Conservation (phyloP, 2,329 filamentous ascomycete genomes). For the Fonsecaea multimorphosa region DNA sequence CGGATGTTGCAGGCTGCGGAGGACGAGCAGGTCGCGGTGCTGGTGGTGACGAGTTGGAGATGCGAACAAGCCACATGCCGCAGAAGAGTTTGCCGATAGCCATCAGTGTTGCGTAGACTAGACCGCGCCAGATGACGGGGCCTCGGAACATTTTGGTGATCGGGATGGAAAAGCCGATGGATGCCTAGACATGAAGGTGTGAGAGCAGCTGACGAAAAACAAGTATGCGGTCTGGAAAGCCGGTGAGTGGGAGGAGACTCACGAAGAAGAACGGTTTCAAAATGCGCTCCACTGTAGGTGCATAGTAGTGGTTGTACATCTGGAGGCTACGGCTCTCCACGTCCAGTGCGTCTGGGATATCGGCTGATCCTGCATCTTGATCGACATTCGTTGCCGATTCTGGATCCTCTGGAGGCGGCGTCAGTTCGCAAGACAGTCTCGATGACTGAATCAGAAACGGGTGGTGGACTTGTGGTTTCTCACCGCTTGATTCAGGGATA, state of each 20-base stretch:
- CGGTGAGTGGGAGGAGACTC: neutral
- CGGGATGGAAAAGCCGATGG: constrained; percentile 79
- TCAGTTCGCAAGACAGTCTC: constrained; percentile 4
- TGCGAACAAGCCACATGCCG: constrained; percentile 63
- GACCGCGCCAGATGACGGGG: constrained; percentile 70
- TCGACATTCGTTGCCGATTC: neutral
- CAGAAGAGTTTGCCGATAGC: constrained; percentile 64
- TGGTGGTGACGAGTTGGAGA: constrained; percentile 33
- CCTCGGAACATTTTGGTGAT: constrained; percentile 71
- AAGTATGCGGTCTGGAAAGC: no score
- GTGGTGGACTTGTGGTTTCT: neutral
- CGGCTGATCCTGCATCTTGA: neutral
- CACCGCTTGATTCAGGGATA: neutral
- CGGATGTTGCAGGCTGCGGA: constrained; percentile 15
- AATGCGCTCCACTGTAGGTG: constrained; percentile 56
- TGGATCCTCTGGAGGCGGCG: neutral
- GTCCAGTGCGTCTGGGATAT: neutral
- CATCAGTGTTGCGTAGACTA: constrained; percentile 77
- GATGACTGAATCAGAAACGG: neutral
- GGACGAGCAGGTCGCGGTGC: constrained; percentile 14
- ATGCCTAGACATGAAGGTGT: constrained; percentile 50
- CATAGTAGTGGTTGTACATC: constrained; percentile 57
- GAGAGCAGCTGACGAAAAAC: neutral
- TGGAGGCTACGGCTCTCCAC: constrained; percentile 37
- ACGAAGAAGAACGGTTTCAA: constrained; percentile 76